phyloP scores from a whole-genome alignment of 2,329 filamentous ascomycete genomes.

The Diaporthe amygdali region DNA sequence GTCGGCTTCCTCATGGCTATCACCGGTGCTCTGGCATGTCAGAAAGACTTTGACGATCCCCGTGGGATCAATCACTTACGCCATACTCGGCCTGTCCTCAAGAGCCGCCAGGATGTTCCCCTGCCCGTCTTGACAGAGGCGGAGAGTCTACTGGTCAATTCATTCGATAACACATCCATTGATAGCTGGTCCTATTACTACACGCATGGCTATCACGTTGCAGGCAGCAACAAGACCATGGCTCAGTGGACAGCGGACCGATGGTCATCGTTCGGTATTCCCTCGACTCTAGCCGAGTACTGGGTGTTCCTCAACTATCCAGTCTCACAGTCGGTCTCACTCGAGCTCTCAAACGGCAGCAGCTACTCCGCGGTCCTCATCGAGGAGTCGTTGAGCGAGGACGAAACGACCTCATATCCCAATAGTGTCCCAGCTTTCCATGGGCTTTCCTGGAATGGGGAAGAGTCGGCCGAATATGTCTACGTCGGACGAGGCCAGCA shows the following conservation, averaged over 20 bases:
- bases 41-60: neutral
- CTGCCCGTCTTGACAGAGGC: constrained; percentile 37
- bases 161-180: constrained; percentile 43
- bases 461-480: constrained; percentile 86
- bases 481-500: constrained; percentile 93
- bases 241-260: constrained; percentile 44
- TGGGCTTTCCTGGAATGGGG: constrained; percentile 90
- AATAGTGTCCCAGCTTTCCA: constrained; percentile 66
- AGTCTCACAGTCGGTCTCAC: constrained; percentile 49
- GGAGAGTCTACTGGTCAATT: constrained; percentile 40
- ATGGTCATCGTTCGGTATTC: constrained; percentile 42
- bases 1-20: neutral
- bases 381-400: neutral
- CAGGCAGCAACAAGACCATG: constrained; percentile 41
- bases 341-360: neutral
- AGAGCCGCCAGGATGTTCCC: neutral
- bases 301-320: constrained; percentile 68
- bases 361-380: neutral
- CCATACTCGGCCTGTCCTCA: neutral
- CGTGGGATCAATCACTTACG: neutral
- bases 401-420: neutral
- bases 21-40: neutral
- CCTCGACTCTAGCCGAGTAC: constrained; percentile 49
- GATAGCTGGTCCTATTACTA: constrained; percentile 46
- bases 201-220: constrained; percentile 43